Base-by-base conservation (phyloP, 148 eudicot genomes). In the Cornus florida region DNA sequence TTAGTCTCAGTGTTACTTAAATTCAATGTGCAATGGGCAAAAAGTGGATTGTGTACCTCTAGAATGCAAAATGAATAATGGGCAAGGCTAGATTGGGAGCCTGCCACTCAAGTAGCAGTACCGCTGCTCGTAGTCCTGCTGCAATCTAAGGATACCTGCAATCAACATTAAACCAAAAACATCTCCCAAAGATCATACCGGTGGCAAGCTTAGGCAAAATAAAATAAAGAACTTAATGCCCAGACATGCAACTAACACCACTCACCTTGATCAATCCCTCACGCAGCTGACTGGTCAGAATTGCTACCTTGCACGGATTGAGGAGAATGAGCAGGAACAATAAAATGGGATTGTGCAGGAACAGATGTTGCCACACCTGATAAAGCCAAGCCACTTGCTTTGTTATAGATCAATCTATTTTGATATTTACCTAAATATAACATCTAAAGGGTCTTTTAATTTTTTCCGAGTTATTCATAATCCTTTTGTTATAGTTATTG, bases 71-170 rank as follows among this genome's bases (percentile, higher is more conserved):
- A 84, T 76, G 82, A 86, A 84, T 87, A 84, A 88, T 84, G 88
- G 90, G 94, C 98, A 91, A 91, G 94, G 97, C 91, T 83, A 93
- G 97, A 93, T 92, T 83, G 79, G 91, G 89, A 92, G 92, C 90
- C 91, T 83, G 92, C 97, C 92, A 93, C 95, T 88, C 89, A 84
- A 83, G 93, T 91, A 93, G 97, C 98, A 90, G 94, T 91, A 89
- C 92, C 81, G 93, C 88, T 85, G 88, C 86, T 92, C 94, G 89
- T 93, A 91, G 92, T 89, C 94, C 94, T 85, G 99, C 97, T 91
- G 97, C 99, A 95, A 88, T 85, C 97, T 86, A 92, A 90, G 88
- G 96, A 85, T 85, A 85, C 81, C 97, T 95, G 86, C 53, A 82
- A 70, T 70, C 10, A 8, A 68, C 28, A 31, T 7, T 31, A 14